These are phyloP conservation scores for Ophiosphaerella korrae DNA, from an alignment of 2,329 filamentous ascomycete genomes.

Conservation along the genomic window DNA sequence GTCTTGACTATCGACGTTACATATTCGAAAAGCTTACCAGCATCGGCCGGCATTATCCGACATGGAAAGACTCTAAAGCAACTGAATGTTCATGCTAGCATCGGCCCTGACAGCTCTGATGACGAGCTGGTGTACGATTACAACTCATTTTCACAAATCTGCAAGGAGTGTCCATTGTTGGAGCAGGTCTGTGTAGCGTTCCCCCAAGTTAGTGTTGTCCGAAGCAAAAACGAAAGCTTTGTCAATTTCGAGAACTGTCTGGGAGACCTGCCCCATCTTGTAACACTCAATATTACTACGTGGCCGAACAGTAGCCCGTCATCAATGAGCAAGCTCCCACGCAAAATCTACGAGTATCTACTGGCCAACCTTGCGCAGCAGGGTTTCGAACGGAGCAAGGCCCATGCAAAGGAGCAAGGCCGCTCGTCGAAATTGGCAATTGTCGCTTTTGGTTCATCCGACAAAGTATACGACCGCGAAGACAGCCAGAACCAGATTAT, in stretches of 20 bases:
- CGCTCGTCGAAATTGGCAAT: slow-evolving; percentile 49
- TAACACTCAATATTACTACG: slow-evolving; percentile 55
- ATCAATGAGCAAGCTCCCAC: slow-evolving; percentile 45
- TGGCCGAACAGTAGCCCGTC: slow-evolving; percentile 54
- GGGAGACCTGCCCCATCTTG: slow-evolving; percentile 47
- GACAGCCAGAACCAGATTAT: slow-evolving; percentile 53
- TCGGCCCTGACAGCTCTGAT: slow-evolving; percentile 40
- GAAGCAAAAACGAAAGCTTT: slow-evolving; percentile 50
- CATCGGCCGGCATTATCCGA: slow-evolving; percentile 50
- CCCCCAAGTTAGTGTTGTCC: slow-evolving; percentile 52
- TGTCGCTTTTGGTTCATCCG: slow-evolving; percentile 54
- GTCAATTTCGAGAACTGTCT: slow-evolving; percentile 50
- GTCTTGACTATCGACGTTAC: slow-evolving; percentile 53
- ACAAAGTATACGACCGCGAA: slow-evolving; percentile 55
- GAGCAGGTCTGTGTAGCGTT: slow-evolving; percentile 56
- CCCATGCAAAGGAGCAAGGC: slow-evolving; percentile 31
- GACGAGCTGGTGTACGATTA: slow-evolving; percentile 53
- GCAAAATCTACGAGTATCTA: slow-evolving; percentile 53
- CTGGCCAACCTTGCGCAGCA: slow-evolving; percentile 49
- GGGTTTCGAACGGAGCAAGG: slow-evolving; percentile 40
- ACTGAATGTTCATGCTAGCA: slow-evolving; percentile 52
- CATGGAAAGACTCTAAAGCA: slow-evolving; percentile 53
- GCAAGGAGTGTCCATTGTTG: slow-evolving; percentile 49
- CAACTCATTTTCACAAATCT: slow-evolving; percentile 53
- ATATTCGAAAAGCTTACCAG: slow-evolving; percentile 49